Evolutionary conservation across 257 asterid species (phyloP).

Genomic region (Scutellaria baicalensis): DNA sequence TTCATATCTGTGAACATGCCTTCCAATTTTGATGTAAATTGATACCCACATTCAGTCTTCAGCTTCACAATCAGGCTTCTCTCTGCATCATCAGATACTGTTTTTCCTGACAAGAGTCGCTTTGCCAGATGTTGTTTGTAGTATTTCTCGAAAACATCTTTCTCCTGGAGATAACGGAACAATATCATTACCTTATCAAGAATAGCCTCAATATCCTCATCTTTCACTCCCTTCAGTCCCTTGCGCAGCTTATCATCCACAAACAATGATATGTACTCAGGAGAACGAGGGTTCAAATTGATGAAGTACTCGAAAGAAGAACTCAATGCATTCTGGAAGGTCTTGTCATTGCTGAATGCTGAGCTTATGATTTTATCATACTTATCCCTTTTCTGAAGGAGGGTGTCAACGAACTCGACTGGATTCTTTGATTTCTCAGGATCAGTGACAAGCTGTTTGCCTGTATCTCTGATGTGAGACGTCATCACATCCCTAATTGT

Average conservation of each 20-base stretch:
- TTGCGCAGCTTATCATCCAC: constrained; percentile 82
- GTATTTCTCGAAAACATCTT: constrained; percentile 86
- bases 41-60: constrained; percentile 89
- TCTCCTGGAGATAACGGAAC: constrained; percentile 91
- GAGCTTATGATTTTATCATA: constrained; percentile 60
- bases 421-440: constrained; percentile 90
- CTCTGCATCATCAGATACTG: constrained; percentile 89
- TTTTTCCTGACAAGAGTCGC: constrained; percentile 78
- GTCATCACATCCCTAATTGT: constrained; percentile 79
- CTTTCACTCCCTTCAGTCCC: constrained; percentile 79
- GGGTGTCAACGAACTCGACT: constrained; percentile 71
- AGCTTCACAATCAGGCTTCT: constrained; percentile 74
- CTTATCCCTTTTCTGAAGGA: constrained; percentile 70
- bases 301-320: constrained; percentile 84
- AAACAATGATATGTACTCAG: constrained; percentile 78
- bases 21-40: constrained; percentile 80
- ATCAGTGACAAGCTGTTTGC: constrained; percentile 84
- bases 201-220: constrained; percentile 72
- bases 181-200: constrained; percentile 91
- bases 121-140: constrained; percentile 91
- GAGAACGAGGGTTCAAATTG: constrained; percentile 83
- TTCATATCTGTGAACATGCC: constrained; percentile 96
- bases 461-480: constrained; percentile 72
- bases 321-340: constrained; percentile 82
- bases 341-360: constrained; percentile 71